A percentile compares a stretch with the other conserved stretches of the same genome.
These are phyloP conservation scores for Penstemon eatonii DNA, from an alignment of 257 asterid genomes.

Conservation along the genomic window DNA sequence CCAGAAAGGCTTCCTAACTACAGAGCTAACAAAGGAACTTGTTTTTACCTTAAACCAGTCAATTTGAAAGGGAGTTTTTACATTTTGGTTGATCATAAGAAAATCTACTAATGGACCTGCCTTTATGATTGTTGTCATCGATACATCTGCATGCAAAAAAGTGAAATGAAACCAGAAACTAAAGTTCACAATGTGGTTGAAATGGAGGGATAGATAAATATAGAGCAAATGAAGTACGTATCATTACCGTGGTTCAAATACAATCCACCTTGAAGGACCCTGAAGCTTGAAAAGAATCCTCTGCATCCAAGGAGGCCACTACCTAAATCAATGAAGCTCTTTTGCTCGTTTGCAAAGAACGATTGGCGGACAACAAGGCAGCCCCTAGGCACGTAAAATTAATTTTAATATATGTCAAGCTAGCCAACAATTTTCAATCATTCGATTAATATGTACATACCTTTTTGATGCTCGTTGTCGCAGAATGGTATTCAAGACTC, in stretches of 20 bases:
- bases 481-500: slow-evolving; percentile 44
- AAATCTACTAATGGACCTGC: slow-evolving; percentile 50
- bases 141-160: slow-evolving; percentile 37
- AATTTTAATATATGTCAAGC: background rate
- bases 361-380: slow-evolving; percentile 48
- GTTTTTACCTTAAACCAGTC: slow-evolving; percentile 50
- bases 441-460: slow-evolving; percentile 24
- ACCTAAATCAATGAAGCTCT: slow-evolving; percentile 39
- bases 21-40: background rate
- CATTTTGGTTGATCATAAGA: slow-evolving; percentile 46
- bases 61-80: slow-evolving; percentile 39
- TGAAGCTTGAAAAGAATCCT: slow-evolving; percentile 55
- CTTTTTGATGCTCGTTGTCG: slow-evolving; percentile 40
- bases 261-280: slow-evolving; percentile 49
- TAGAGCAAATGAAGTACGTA: background rate
- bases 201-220: background rate
- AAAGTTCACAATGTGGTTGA: background rate
- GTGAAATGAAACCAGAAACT: slow-evolving; percentile 14
- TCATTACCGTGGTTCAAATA: slow-evolving; percentile 46
- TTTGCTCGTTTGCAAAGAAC: slow-evolving; percentile 36
- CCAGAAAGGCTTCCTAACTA: background rate
- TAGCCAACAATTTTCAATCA: background rate
- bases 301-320: slow-evolving; percentile 51
- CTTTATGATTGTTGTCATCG: slow-evolving; percentile 43
- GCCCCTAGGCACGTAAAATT: slow-evolving; percentile 35